Evolutionary conservation across 106 monocot species (phyloP).

Genomic region (Dendrobium huoshanense): DNA sequence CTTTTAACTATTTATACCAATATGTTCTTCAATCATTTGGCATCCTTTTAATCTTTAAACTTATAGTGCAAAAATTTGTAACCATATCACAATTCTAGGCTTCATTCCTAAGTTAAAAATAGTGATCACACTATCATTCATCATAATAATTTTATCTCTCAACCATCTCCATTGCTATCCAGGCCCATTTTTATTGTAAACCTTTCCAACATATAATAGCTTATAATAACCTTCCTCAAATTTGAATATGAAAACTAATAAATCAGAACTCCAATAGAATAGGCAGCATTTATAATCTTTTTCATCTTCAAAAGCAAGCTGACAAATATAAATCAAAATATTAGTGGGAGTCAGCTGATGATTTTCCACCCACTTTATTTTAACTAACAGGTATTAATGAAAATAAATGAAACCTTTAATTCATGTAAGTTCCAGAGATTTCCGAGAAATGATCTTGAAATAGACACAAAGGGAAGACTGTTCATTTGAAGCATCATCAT

Average conservation of each 20-base stretch:
- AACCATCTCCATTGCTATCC: neutral
- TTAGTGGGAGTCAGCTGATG: neutral
- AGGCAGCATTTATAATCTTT: neutral
- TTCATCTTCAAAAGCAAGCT: neutral
- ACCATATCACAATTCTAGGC: neutral
- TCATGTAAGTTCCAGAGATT: conserved; percentile 48
- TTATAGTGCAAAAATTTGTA: neutral
- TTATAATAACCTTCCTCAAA: neutral
- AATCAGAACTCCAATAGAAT: neutral
- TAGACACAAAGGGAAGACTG: conserved; percentile 46
- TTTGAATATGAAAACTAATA: neutral
- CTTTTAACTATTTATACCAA: too few species aligned
- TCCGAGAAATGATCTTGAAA: conserved; percentile 26
- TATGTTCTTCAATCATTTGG: too few species aligned
- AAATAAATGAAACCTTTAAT: conserved; percentile 41
- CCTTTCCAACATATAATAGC: neutral
- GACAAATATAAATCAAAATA: neutral
- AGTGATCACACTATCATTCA: neutral
- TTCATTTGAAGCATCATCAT: conserved; percentile 72
- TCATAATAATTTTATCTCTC: neutral
- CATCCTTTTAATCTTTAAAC: neutral
- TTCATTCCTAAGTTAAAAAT: neutral
- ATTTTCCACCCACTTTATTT: neutral
- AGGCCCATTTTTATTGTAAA: neutral
- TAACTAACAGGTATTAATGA: neutral